These are phyloP conservation scores for Auricularia sp. DNA, from an alignment of 768 basidiomycete genomes.

Conservation along the genomic window DNA sequence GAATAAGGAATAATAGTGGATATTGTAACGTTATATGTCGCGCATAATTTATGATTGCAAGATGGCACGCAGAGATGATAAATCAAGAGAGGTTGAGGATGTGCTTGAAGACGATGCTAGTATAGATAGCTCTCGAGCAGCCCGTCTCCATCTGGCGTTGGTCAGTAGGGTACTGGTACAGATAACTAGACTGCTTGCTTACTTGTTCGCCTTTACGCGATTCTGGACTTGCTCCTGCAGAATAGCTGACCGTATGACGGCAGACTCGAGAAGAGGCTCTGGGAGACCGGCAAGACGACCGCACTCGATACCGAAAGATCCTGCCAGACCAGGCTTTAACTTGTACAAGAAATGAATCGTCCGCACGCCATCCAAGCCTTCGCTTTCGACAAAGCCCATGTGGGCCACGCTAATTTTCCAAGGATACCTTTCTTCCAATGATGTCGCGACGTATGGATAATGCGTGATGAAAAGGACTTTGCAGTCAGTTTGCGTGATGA, in stretches of 20 bases:
- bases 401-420: constrained; percentile 64
- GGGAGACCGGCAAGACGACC: constrained; percentile 80
- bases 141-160: background rate
- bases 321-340: constrained; percentile 61
- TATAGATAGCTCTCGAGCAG: background rate
- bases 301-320: constrained; percentile 90
- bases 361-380: constrained; percentile 58
- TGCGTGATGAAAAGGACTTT: constrained; percentile 92
- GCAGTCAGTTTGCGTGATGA: constrained; percentile 47
- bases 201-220: constrained; percentile 11
- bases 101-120: background rate
- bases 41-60: constrained; percentile 1
- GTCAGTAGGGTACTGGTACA: background rate
- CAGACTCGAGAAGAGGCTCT: constrained; percentile 52
- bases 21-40: background rate
- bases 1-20: constrained; percentile 17
- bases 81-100: background rate
- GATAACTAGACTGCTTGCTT: background rate
- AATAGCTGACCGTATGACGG: constrained; percentile 39
- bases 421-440: constrained; percentile 51
- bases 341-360: constrained; percentile 84
- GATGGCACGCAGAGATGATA: background rate
- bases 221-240: constrained; percentile 42
- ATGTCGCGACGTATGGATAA: constrained; percentile 75
- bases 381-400: constrained; percentile 72